Evolutionary conservation across 257 asterid genomes (phyloP).

Genomic region (Forsythia suspensa): DNA sequence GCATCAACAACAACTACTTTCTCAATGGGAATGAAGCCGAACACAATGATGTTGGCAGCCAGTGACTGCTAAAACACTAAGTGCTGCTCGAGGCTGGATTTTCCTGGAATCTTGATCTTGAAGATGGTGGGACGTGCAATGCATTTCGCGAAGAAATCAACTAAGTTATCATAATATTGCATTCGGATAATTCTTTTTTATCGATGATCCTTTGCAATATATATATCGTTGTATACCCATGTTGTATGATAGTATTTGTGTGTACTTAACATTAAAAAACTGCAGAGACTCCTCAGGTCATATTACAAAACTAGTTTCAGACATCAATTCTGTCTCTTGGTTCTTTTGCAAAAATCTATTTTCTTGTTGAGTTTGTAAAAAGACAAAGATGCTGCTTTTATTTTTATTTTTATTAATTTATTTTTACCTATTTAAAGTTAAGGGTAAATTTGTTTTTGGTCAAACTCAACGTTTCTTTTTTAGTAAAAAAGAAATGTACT

Average conservation of each 20-base stretch:
- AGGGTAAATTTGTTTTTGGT: no score
- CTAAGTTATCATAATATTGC: slow-evolving; percentile 40
- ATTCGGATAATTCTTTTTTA: slow-evolving; percentile 55
- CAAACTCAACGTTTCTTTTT: no score
- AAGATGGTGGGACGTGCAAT: not conserved
- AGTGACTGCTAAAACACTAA: slow-evolving; percentile 18
- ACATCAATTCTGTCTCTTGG: not conserved
- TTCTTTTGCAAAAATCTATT: not conserved
- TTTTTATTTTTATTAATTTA: no score
- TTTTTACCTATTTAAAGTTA: no score
- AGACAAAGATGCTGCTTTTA: not conserved
- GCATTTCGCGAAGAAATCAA: not conserved
- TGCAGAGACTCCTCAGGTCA: not conserved
- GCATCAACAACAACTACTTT: slow-evolving; percentile 31
- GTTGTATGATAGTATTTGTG: slow-evolving; percentile 25
- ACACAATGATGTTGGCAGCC: slow-evolving; percentile 7
- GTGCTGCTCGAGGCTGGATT: slow-evolving; percentile 1
- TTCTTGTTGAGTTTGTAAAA: not conserved
- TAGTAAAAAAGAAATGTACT: no score
- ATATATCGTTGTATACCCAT: slow-evolving; percentile 29
- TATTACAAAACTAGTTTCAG: not conserved
- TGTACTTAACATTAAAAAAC: slow-evolving; percentile 6
- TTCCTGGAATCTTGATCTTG: not conserved
- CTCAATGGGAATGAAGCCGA: slow-evolving; percentile 31
- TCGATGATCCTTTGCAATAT: slow-evolving; percentile 62